Evolutionary conservation across 1,284 basidiomycete genomes (phyloP).

Genomic region (Naganishia cerealis): DNA sequence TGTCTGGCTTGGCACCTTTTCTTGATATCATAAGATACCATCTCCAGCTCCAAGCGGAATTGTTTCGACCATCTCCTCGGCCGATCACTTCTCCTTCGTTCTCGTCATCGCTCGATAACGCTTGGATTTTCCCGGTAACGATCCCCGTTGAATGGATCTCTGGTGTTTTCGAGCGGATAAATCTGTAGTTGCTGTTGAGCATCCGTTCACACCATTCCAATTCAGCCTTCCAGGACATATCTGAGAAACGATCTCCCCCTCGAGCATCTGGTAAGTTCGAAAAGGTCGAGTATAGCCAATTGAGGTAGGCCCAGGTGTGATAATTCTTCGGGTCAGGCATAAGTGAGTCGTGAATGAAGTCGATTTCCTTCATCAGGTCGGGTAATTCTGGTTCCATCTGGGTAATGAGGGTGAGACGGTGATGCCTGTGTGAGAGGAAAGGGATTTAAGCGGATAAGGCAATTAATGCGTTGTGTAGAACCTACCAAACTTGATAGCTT

Average conservation of each 20-base stretch:
- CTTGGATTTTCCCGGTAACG: constrained; percentile 1
- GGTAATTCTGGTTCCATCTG: constrained; percentile 60
- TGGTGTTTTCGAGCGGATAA: not conserved
- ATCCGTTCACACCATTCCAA: constrained; percentile 73
- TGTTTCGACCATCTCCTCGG: constrained; percentile 78
- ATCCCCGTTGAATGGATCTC: not conserved
- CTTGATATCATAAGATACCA: constrained; percentile 85
- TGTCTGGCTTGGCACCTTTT: constrained; percentile 60
- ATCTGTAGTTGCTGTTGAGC: constrained; percentile 55
- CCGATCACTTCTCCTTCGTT: constrained; percentile 18
- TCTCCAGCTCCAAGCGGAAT: constrained; percentile 97
- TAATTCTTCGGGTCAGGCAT: constrained; percentile 84
- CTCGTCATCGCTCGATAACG: constrained; percentile 5
- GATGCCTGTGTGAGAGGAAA: constrained; percentile 60
- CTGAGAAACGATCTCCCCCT: constrained; percentile 23
- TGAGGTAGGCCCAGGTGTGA: constrained; percentile 91
- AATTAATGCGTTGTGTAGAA: constrained; percentile 1
- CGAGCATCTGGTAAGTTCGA: constrained; percentile 42
- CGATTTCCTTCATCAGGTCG: constrained; percentile 62
- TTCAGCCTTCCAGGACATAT: constrained; percentile 73
- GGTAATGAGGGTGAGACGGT: constrained; percentile 72
- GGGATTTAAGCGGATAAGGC: not conserved
- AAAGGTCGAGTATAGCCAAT: constrained; percentile 84
- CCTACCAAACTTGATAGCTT: constrained; percentile 88
- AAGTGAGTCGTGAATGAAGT: constrained; percentile 72